phyloP scores from a whole-genome alignment of 257 asterid genomes.

The Thymus quinquecostatus region DNA sequence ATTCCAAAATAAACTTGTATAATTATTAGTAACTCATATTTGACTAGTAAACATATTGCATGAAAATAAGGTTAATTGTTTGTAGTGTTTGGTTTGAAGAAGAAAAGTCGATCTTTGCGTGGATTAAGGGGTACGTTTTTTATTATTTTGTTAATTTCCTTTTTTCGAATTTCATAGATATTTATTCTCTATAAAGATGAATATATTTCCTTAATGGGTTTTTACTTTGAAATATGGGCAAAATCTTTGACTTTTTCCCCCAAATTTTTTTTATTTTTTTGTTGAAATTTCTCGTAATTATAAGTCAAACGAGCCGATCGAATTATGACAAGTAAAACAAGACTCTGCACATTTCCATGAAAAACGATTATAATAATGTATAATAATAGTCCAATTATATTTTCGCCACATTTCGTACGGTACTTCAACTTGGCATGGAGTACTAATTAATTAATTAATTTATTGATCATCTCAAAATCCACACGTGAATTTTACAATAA shows the following conservation, averaged over 20 bases:
- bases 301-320: constrained; percentile 34
- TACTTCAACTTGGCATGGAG: constrained; percentile 23
- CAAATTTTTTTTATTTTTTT: neutral
- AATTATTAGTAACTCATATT: constrained; percentile 5
- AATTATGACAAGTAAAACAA: constrained; percentile 29
- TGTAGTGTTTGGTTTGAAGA: constrained; percentile 36
- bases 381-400: constrained; percentile 3
- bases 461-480: constrained; percentile 26
- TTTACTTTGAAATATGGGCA: constrained; percentile 32
- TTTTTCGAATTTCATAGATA: constrained; percentile 9
- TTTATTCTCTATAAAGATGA: constrained; percentile 20
- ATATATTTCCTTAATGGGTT: constrained; percentile 16
- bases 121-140: constrained; percentile 46
- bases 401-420: constrained; percentile 32
- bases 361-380: neutral
- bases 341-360: constrained; percentile 25
- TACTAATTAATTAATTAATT: neutral
- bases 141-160: neutral
- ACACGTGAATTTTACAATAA: constrained; percentile 23
- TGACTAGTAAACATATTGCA: constrained; percentile 26
- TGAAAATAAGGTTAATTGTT: constrained; percentile 15
- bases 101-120: constrained; percentile 38
- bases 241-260: constrained; percentile 32
- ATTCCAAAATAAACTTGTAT: constrained; percentile 9
- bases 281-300: neutral